Base-by-base conservation (phyloP, 2,329 filamentous ascomycete genomes). In the Hypoxylon sp. region DNA sequence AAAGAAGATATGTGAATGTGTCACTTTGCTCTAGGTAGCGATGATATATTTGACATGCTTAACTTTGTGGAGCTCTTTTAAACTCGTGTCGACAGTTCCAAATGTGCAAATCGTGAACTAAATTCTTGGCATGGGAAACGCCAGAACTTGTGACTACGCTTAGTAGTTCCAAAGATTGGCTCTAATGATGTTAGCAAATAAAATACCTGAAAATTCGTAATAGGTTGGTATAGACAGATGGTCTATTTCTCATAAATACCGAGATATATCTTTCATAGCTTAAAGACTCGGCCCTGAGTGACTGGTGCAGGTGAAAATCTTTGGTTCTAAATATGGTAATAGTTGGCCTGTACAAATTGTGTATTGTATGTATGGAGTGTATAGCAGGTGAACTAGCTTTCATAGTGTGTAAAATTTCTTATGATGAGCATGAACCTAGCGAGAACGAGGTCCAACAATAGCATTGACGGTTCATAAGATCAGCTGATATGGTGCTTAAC, bases 401-500 rank as follows among this genome's bases (percentile, higher is more conserved):
- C 13, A 17, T 22, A 33, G 14, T 14, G 49, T 35, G 17, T 6
- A 17, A 7, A 54, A 22, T 37, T 22, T 37, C n/a, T 50, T 49
- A 8, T 40, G 22, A 59, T 42, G 6, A 17, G 42, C 37, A 14
- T 25, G n/a, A 22, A 49, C 8, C 25, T 7, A 20, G 22, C n/a
- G 44, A 48, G 54, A 49, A 49, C 27, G 14, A 22, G 51, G 22
- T 25, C 10, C 25, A 53, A 31, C 22, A 22, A 44, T 42, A 49
- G 17, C 8, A 22, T 37, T 22, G n/a, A 54, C 54, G 5, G 27
- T 56, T 49, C 31, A 54, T 62, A 62, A 59, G 58, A 65, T 71
- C 50, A 48, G 56, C 59, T 56, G 20, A 69, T 59, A 58, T 55
- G 61, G 46, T 61, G 48, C 40, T 67, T 35, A 56, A 71, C 66